These are phyloP conservation scores for Phlegmacium glaucopus DNA, from an alignment of 768 basidiomycete genomes.

Conservation along the genomic window DNA sequence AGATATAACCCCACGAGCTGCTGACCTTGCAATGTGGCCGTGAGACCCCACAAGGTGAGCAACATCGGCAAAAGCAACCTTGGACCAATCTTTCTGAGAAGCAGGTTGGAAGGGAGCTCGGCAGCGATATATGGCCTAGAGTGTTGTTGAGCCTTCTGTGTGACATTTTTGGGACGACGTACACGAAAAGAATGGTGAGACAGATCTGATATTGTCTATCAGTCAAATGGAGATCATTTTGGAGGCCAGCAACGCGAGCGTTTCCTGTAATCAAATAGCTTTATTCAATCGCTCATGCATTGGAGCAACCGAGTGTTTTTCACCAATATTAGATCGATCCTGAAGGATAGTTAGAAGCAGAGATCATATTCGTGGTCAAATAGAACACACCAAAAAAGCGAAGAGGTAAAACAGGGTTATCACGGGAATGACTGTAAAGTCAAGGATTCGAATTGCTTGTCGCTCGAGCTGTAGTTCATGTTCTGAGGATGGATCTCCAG, in stretches of 20 bases:
- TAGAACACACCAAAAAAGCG: slow-evolving; percentile 27
- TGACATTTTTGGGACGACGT: not conserved
- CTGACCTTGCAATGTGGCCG: slow-evolving; percentile 38
- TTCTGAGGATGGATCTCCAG: too few species aligned
- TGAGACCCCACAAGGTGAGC: slow-evolving; percentile 48
- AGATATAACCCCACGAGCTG: not conserved
- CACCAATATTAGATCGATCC: slow-evolving; percentile 36
- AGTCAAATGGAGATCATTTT: slow-evolving; percentile 36
- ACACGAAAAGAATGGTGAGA: slow-evolving; percentile 31
- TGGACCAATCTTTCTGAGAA: slow-evolving; percentile 43
- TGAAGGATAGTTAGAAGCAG: slow-evolving; percentile 2
- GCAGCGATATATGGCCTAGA: slow-evolving; percentile 40
- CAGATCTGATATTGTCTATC: slow-evolving; percentile 36
- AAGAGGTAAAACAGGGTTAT: slow-evolving; percentile 33
- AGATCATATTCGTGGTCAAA: not conserved
- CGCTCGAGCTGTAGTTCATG: slow-evolving; percentile 4
- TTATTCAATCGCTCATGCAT: not conserved
- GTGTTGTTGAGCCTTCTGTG: not conserved
- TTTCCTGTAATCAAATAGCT: slow-evolving; percentile 29
- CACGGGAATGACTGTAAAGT: slow-evolving; percentile 27
- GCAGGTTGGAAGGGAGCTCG: slow-evolving; percentile 47
- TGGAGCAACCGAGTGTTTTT: not conserved
- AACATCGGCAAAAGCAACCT: slow-evolving; percentile 45
- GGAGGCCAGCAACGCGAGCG: slow-evolving; percentile 48
- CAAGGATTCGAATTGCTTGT: slow-evolving; percentile 20